Evolutionary conservation across 2,329 filamentous ascomycete genomes (phyloP), one percentile per base, ranked within the genome.

Genomic region (Pyrenochaeta sp.): DNA sequence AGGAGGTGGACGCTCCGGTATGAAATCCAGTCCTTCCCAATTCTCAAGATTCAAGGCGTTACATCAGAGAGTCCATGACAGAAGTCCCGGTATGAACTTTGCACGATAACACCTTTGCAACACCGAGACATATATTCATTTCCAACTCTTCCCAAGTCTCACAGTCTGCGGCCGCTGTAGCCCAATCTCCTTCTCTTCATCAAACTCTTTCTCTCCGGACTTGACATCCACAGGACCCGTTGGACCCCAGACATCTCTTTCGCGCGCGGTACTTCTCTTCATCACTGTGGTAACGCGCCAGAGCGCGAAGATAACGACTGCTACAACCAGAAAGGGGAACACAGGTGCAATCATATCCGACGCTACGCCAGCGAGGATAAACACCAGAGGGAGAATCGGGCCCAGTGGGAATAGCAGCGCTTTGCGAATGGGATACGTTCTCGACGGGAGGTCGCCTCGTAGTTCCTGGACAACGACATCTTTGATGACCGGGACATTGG

Each of bases 361-460:
- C 9, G 41, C 1, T 6, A 45, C 11, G 4, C 26, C 26, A 28
- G 17, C 10, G 6, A 28, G 7, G 10, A 51, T 22, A 19, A 46
- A 32, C 3, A 26, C 24, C 5, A 47, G 41, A 1, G 35, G 31
- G 7, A 46, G 17, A 15, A 38, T 32, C 6, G 42, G 48, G n/a
- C 37, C 48, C 20, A 51, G 22, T 9, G 30, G 38, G 18, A 35
- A 14, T 8, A 51, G 21, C 9, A 51, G 17, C 10, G 48, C 35
- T 27, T 29, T 13, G 10, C 48, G 39, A 19, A 51, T 44, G 2
- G 35, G 48, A 19, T 44, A 51, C 17, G 42, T 51, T 14, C 34
- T 41, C 5, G 48, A 51, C 18, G 43, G 35, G 4, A 51, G 32
- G n/a, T 37, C 23, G 39, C 48, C 48, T 14, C 22, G 14, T 6